A percentile compares a stretch with the other conserved stretches of the same genome.
Evolutionary conservation across 2,329 filamentous ascomycete genomes (phyloP).

Genomic region (Penicillium vulpinum): DNA sequence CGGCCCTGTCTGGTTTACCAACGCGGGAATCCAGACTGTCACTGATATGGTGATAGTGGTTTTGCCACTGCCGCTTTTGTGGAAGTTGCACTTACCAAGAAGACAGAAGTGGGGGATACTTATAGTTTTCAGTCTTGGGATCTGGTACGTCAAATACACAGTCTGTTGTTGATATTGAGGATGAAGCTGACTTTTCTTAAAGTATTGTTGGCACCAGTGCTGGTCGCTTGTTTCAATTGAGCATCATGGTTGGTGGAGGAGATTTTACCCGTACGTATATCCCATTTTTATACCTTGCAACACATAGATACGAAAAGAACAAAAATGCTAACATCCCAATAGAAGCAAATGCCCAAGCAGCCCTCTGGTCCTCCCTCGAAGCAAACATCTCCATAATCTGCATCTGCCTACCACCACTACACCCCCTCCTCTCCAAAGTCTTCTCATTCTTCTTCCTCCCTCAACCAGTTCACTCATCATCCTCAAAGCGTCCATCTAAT

Average conservation of each 20-base stretch:
- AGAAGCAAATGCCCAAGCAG: constrained; percentile 27
- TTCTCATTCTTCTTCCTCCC: constrained; percentile 27
- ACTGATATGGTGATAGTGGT: constrained; percentile 29
- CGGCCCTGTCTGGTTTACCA: constrained; percentile 28
- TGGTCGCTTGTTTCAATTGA: constrained; percentile 24
- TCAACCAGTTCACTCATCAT: constrained; percentile 12
- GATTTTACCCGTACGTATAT: constrained; percentile 25
- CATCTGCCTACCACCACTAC: constrained; percentile 30
- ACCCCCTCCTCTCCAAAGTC: constrained; percentile 27
- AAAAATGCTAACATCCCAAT: neutral
- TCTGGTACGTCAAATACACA: constrained; percentile 23
- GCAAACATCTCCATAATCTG: constrained; percentile 35
- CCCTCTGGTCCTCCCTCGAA: constrained; percentile 35
- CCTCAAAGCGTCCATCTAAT: constrained; percentile 11
- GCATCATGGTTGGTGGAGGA: constrained; percentile 8
- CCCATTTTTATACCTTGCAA: neutral
- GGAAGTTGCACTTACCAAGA: constrained; percentile 22
- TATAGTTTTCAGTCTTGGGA: constrained; percentile 29
- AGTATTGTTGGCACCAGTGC: constrained; percentile 33
- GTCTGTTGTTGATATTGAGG: neutral
- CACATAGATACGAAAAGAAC: neutral
- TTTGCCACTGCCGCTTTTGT: constrained; percentile 29
- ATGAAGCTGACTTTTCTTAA: neutral
- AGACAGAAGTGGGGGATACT: constrained; percentile 28
- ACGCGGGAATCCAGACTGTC: constrained; percentile 31